Conservation (phyloP, 768 basidiomycete species). For the Rhodotorula diobovata region DNA sequence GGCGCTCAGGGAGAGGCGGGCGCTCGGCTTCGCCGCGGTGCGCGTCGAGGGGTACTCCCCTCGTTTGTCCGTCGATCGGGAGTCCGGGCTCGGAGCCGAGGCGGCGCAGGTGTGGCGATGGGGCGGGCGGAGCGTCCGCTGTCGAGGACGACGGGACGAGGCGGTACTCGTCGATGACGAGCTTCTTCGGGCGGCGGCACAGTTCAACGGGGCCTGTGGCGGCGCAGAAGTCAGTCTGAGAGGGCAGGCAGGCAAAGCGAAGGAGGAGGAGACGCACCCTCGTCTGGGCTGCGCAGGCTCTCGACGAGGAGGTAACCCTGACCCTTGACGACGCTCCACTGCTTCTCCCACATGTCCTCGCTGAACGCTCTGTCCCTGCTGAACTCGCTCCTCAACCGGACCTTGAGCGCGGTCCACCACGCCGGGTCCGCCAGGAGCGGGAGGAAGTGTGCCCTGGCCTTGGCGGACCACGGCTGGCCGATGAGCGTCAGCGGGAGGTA, state of each 20-base stretch:
- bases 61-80: no score
- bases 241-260: not conserved
- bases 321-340: slow-evolving; percentile 88
- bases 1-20: not conserved
- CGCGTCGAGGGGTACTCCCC: not conserved
- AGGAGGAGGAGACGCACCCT: slow-evolving; percentile 6
- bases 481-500: slow-evolving; percentile 42
- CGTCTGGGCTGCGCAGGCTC: slow-evolving; percentile 49
- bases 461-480: slow-evolving; percentile 66
- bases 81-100: not conserved
- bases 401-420: slow-evolving; percentile 89
- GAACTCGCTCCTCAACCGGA: slow-evolving; percentile 68
- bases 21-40: not conserved
- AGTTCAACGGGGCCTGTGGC: slow-evolving; percentile 78
- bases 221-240: no score
- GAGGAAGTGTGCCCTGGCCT: slow-evolving; percentile 74
- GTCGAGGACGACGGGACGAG: slow-evolving; percentile 18
- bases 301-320: slow-evolving; percentile 88
- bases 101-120: no score
- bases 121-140: slow-evolving; percentile 23
- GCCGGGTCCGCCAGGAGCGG: slow-evolving; percentile 72
- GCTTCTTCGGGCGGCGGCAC: slow-evolving; percentile 71
- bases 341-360: slow-evolving; percentile 55
- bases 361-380: slow-evolving; percentile 65
- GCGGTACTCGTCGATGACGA: slow-evolving; percentile 83